Base-by-base conservation (phyloP, 2,329 filamentous ascomycete genomes). In the Fusarium algeriense region DNA sequence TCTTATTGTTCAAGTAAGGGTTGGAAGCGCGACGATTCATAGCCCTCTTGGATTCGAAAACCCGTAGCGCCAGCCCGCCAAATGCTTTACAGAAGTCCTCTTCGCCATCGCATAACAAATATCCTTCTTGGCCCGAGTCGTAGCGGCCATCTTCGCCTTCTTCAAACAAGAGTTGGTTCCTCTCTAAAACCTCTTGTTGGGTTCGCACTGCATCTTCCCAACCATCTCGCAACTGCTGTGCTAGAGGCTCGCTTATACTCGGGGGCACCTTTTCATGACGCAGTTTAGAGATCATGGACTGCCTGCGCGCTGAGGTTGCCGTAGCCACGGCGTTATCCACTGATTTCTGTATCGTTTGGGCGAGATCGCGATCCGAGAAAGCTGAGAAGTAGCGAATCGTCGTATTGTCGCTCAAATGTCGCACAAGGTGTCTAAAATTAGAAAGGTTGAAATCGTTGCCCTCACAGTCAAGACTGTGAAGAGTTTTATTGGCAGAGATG, bases 391-490 rank as follows among this genome's bases (percentile, higher is more conserved):
- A 80, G 40, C 83, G 76, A n/a, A 87, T 81, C 14, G 80, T 81
- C 10, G 69, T 75, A 73, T 85, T 86, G 35, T 79, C 74, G 58
- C 81, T 80, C 32, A 87, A 76, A 54, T 82, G 82, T 67, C 81
- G 82, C 23, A 84, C 81, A 30, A 87, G 75, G 74, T 85, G 85
- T 35, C 82, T 80, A 57, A 86, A 80, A 67, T 85, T 85, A 26
- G 85, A 86, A 38, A 87, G 78, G 67, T 86, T 88, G 71, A 89
- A 86, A 57, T 84, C 84, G 66, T 89, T 89, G 69, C 85, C 83
- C 43, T 86, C 84, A 70, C 86, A 87, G 74, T 89, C 87, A 19
- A 89, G 77, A 58, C 86, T 86, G 32, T 82, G 81, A 6, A 89
- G 81, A 0, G 83, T 83, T 64, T 78, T 80, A 74, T 88, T 89